Conservation (phyloP, 1,139 yeast genomes). For the Taiozyma sp. region DNA sequence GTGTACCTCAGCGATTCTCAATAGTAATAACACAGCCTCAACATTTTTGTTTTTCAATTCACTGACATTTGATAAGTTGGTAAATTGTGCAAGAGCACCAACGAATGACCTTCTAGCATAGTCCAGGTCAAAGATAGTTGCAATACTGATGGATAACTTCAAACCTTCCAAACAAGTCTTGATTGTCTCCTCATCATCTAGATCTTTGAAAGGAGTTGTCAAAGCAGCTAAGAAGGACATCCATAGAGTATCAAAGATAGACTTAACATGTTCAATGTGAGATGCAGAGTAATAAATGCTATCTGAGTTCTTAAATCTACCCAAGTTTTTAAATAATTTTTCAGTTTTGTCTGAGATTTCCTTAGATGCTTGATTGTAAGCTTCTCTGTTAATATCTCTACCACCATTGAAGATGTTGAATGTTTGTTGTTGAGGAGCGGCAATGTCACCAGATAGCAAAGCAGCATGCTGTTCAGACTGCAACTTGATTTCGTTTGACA, state of each 20-base stretch:
- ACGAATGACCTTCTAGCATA: constrained; percentile 87
- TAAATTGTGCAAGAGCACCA: constrained; percentile 85
- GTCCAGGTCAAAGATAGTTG: constrained; percentile 80
- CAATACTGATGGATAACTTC: constrained; percentile 72
- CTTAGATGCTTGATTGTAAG: constrained; percentile 86
- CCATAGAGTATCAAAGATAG: constrained; percentile 94
- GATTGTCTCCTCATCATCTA: constrained; percentile 75
- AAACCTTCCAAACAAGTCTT: constrained; percentile 79
- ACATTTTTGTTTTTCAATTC: constrained; percentile 80
- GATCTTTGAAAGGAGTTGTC: constrained; percentile 89
- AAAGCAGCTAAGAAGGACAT: constrained; percentile 94
- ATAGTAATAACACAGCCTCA: constrained; percentile 68
- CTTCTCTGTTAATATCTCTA: constrained; percentile 75
- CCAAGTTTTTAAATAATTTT: constrained; percentile 68
- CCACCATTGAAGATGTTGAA: constrained; percentile 65
- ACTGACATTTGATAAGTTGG: constrained; percentile 72
- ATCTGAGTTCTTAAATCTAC: constrained; percentile 38
- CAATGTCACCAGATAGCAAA: constrained; percentile 59
- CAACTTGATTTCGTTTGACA: constrained; percentile 77
- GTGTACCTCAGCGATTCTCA: constrained; percentile 75
- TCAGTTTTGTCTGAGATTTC: constrained; percentile 92
- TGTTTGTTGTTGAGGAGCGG: constrained; percentile 35
- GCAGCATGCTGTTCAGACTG: constrained; percentile 96
- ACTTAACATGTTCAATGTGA: constrained; percentile 85
- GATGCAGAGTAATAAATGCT: constrained; percentile 50